Evolutionary conservation across 345 rosid genomes (phyloP).

Genomic region (Linum tenue): DNA sequence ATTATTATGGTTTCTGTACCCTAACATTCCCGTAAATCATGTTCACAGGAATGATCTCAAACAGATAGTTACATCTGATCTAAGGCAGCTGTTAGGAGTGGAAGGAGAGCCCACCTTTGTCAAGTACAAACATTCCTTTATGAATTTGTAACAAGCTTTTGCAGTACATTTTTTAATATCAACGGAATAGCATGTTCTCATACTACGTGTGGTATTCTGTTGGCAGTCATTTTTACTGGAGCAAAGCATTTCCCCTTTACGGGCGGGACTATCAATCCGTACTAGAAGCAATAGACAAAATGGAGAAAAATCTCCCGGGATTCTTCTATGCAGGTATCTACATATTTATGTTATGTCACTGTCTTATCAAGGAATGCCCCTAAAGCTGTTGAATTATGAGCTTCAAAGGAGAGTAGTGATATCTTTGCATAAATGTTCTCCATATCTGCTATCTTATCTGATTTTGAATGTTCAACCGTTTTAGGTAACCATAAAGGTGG

Average conservation of each 20-base stretch:
- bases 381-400: neutral
- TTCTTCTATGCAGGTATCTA: conserved; percentile 78
- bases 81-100: conserved; percentile 64
- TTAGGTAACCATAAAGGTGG: conserved; percentile 88
- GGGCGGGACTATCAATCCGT: conserved; percentile 58
- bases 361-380: neutral
- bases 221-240: conserved; percentile 86
- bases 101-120: conserved; percentile 82
- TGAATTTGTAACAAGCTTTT: neutral
- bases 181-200: conserved; percentile 8
- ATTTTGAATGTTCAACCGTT: conserved; percentile 8
- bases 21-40: conserved; percentile 6
- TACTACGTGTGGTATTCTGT: neutral
- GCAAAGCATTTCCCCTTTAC: conserved; percentile 76
- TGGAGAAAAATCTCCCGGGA: conserved; percentile 86
- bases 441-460: neutral
- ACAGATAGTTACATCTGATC: conserved; percentile 75
- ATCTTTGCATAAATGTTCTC: neutral
- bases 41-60: conserved; percentile 57
- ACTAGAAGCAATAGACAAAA: conserved; percentile 54
- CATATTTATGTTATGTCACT: neutral
- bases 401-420: neutral
- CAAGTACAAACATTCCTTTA: conserved; percentile 39
- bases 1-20: neutral
- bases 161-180: conserved; percentile 5